phyloP scores from a whole-genome alignment of 208 protist genomes.

The Naegleria fowleri region DNA sequence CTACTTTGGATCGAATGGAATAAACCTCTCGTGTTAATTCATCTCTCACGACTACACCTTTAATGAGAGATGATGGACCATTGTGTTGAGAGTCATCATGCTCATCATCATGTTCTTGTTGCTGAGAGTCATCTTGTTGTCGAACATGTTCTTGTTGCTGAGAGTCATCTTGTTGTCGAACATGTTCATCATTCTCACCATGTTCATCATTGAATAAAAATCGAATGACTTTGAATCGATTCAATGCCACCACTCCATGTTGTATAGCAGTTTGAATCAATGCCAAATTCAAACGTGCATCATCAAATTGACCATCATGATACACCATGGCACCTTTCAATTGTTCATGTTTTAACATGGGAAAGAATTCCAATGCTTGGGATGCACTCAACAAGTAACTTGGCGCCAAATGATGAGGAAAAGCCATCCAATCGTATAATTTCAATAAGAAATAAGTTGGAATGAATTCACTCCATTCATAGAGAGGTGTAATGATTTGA shows the following conservation, averaged over 20 bases:
- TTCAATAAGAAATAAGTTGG: constrained; percentile 72
- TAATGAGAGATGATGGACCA: no score
- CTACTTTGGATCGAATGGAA: constrained; percentile 65
- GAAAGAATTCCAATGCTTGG: neutral
- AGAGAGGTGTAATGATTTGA: constrained; percentile 85
- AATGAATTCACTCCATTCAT: constrained; percentile 67
- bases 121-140: no score
- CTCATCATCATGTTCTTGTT: no score
- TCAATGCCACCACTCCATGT: constrained; percentile 74
- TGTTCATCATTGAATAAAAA: neutral
- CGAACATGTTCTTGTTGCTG: no score
- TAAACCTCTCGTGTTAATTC: constrained; percentile 56
- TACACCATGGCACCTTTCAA: constrained; percentile 82
- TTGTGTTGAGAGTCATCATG: no score
- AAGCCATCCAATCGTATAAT: constrained; percentile 79
- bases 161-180: no score
- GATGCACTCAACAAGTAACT: neutral
- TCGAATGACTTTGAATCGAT: constrained; percentile 57
- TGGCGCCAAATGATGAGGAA: neutral
- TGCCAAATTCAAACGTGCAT: constrained; percentile 82
- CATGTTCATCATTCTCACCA: no score
- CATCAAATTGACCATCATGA: constrained; percentile 92
- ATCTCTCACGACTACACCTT: constrained; percentile 69
- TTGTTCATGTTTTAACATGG: constrained; percentile 37
- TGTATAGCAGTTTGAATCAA: constrained; percentile 82